Percentiles rank a stretch among this genome's conserved stretches.
These are phyloP conservation scores for Neurospora sp. DNA, from an alignment of 2,329 filamentous ascomycete genomes.

Conservation along the genomic window DNA sequence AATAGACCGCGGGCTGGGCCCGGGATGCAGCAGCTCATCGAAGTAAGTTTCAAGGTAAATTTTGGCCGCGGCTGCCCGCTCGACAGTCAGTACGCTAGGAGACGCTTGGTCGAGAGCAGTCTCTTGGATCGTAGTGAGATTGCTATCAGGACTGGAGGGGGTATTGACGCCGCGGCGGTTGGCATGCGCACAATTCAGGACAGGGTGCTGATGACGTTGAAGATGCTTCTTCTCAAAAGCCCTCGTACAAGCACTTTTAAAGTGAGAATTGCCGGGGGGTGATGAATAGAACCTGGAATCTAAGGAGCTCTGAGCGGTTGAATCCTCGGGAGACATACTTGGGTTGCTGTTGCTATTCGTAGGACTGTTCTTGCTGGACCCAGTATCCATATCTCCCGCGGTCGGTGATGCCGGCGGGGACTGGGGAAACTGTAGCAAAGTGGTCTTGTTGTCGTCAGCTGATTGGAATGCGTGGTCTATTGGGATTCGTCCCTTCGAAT, in stretches of 20 bases:
- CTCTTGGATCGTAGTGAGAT: conserved; percentile 26
- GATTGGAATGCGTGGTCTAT: conserved; percentile 2
- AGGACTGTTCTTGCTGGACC: conserved; percentile 12
- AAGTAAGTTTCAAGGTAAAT: conserved; percentile 80
- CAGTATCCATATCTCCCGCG: conserved; percentile 4
- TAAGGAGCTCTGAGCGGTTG: conserved; percentile 28
- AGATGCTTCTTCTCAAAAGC: neutral
- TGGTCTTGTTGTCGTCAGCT: conserved; percentile 9
- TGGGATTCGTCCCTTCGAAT: conserved; percentile 21
- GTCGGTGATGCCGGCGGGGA: conserved; percentile 19
- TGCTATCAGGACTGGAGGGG: conserved; percentile 19
- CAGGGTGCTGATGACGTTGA: conserved; percentile 14
- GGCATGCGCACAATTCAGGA: conserved; percentile 12
- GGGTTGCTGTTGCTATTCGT: conserved; percentile 11
- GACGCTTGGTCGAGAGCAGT: conserved; percentile 17
- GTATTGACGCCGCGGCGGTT: conserved; percentile 19
- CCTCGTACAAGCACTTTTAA: neutral
- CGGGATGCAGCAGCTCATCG: conserved; percentile 52
- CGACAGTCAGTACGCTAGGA: conserved; percentile 50
- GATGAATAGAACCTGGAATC: conserved; percentile 29
- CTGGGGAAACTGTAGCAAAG: conserved; percentile 15
- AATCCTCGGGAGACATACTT: conserved; percentile 17
- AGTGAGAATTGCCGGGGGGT: conserved; percentile 14
- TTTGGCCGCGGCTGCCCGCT: conserved; percentile 71
- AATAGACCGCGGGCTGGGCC: conserved; percentile 46